These are phyloP conservation scores for Sonneratia caseolaris DNA, from an alignment of 345 rosid genomes.

Conservation along the genomic window DNA sequence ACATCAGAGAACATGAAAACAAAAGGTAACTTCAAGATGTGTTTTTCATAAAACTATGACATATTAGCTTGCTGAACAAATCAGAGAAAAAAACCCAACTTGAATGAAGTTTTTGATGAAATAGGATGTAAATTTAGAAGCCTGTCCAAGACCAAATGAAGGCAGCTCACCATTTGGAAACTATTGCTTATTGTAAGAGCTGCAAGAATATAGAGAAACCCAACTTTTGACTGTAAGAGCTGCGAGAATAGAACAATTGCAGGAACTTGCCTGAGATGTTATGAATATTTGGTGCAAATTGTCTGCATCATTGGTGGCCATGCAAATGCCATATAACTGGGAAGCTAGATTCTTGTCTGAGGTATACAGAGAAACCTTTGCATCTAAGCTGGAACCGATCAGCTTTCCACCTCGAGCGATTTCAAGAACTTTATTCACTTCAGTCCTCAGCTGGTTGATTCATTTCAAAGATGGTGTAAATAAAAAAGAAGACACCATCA, in stretches of 20 bases:
- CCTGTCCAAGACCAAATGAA: too few species aligned
- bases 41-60: background rate
- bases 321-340: constrained; percentile 37
- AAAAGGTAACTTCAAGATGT: background rate
- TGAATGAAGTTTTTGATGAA: too few species aligned
- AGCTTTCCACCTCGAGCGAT: constrained; percentile 69
- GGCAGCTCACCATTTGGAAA: too few species aligned
- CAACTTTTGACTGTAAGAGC: background rate
- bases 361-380: constrained; percentile 57
- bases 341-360: constrained; percentile 35
- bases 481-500: background rate
- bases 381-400: constrained; percentile 92
- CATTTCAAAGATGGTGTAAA: background rate
- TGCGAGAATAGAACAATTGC: background rate
- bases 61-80: background rate
- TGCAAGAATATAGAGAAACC: background rate
- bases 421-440: constrained; percentile 92
- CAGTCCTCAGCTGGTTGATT: constrained; percentile 64
- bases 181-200: background rate
- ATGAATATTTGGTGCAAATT: constrained; percentile 66
- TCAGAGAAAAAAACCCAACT: too few species aligned
- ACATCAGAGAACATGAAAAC: background rate
- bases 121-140: too few species aligned
- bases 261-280: constrained; percentile 66
- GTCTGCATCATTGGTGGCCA: constrained; percentile 59